Percentiles rank a stretch among this genome's conserved stretches.
These are phyloP conservation scores for Alternaria triticimaculans DNA, from an alignment of 2,329 filamentous ascomycete species.

Conservation along the genomic window DNA sequence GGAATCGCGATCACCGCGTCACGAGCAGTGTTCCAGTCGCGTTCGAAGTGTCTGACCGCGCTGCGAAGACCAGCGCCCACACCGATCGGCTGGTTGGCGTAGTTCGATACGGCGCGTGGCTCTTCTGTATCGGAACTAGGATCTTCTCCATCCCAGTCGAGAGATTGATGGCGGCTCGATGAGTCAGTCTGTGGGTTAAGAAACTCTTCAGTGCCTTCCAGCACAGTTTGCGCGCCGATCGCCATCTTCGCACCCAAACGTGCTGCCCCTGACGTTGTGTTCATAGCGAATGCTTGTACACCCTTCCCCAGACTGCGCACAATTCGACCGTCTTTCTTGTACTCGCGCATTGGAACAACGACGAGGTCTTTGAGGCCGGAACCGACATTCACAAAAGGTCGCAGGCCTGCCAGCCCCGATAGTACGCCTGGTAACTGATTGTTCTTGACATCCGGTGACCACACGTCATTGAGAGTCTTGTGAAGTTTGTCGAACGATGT, in stretches of 20 bases:
- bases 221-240: slow-evolving; percentile 90
- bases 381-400: slow-evolving; percentile 88
- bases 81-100: slow-evolving; percentile 91
- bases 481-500: slow-evolving; percentile 90
- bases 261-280: slow-evolving; percentile 91
- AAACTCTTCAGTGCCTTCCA: slow-evolving; percentile 86
- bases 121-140: slow-evolving; percentile 71
- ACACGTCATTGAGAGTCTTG: slow-evolving; percentile 90
- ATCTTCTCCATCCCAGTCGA: slow-evolving; percentile 60
- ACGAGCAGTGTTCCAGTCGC: slow-evolving; percentile 83
- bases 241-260: slow-evolving; percentile 93
- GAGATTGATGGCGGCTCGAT: slow-evolving; percentile 23
- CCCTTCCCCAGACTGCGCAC: slow-evolving; percentile 93
- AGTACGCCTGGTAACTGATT: slow-evolving; percentile 91
- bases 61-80: slow-evolving; percentile 85
- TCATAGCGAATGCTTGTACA: slow-evolving; percentile 86
- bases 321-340: slow-evolving; percentile 90
- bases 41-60: slow-evolving; percentile 80
- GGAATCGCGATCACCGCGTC: slow-evolving; percentile 96
- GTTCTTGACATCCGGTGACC: slow-evolving; percentile 89
- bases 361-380: slow-evolving; percentile 86
- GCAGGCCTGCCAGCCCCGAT: slow-evolving; percentile 86
- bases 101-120: slow-evolving; percentile 82
- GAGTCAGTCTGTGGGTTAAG: slow-evolving; percentile 56
- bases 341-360: slow-evolving; percentile 88